phyloP scores from a whole-genome alignment of 1,284 basidiomycete species.

The Limonomyces culmigenus region DNA sequence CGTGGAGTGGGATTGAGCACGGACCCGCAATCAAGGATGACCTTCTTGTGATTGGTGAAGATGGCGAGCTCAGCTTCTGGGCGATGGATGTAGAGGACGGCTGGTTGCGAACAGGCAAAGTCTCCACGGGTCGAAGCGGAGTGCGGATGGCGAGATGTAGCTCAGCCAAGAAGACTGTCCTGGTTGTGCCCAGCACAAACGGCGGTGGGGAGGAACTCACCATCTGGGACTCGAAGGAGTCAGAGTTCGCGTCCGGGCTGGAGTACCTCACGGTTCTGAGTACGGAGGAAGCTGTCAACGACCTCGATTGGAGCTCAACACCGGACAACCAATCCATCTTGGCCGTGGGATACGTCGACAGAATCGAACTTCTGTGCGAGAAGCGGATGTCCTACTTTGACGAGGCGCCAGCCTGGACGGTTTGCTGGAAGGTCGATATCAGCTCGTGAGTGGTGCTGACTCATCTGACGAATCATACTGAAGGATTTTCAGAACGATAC shows the following conservation, averaged over 20 bases:
- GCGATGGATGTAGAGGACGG: conserved; percentile 35
- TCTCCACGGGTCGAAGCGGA: conserved; percentile 49
- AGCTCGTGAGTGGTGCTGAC: conserved; percentile 28
- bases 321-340: conserved; percentile 79
- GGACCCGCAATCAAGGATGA: too few relatives aligned
- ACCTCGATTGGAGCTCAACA: conserved; percentile 86
- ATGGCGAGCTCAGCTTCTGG: conserved; percentile 76
- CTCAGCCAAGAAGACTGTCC: conserved; percentile 76
- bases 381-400: conserved; percentile 83
- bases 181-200: conserved; percentile 38
- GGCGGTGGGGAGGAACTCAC: conserved; percentile 60
- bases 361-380: conserved; percentile 71
- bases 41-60: conserved; percentile 56
- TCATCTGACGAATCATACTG: not conserved
- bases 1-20: conserved; percentile 53
- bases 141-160: conserved; percentile 67
- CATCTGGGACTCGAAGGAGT: conserved; percentile 88
- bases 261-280: conserved; percentile 49
- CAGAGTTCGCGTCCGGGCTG: conserved; percentile 83
- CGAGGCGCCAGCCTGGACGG: conserved; percentile 62
- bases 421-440: conserved; percentile 58
- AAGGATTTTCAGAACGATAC: conserved; percentile 36
- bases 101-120: conserved; percentile 60
- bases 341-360: conserved; percentile 68
- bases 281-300: conserved; percentile 45